Conservation (phyloP, 768 basidiomycete species). For the Lactarius sp. region DNA sequence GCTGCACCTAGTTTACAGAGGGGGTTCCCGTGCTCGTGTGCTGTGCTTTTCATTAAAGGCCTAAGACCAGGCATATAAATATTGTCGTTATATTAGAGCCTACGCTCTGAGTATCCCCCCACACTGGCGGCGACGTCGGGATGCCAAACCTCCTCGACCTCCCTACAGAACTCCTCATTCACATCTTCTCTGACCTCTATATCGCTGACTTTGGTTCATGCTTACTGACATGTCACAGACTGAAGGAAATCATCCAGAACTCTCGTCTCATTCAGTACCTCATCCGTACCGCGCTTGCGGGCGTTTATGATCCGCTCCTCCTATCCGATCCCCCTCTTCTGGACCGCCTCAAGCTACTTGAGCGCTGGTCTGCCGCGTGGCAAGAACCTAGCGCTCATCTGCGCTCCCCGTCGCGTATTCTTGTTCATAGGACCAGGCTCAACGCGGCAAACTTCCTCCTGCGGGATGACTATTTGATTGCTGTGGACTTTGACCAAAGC, state of each 20-base stretch:
- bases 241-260: not conserved
- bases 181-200: not conserved
- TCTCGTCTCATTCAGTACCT: constrained; percentile 9
- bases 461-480: constrained; percentile 7
- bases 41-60: too few species aligned
- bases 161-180: constrained; percentile 7
- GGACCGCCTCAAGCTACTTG: not conserved
- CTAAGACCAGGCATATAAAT: too few species aligned
- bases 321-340: not conserved
- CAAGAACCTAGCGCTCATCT: not conserved
- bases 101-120: not conserved
- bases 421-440: not conserved
- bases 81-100: too few species aligned
- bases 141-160: constrained; percentile 5
- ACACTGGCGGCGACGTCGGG: not conserved
- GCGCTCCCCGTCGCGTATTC: not conserved
- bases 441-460: not conserved
- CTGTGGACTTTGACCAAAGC: not conserved
- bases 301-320: not conserved
- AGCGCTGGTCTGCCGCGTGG: constrained; percentile 5
- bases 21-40: not conserved
- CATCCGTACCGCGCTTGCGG: not conserved
- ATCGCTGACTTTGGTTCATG: not conserved
- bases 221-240: not conserved
- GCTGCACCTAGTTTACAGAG: too few species aligned